A percentile compares a stretch with the other conserved stretches of the same genome.
Conservation (phyloP, 1,284 basidiomycete genomes). For the Vanrija sp. region DNA sequence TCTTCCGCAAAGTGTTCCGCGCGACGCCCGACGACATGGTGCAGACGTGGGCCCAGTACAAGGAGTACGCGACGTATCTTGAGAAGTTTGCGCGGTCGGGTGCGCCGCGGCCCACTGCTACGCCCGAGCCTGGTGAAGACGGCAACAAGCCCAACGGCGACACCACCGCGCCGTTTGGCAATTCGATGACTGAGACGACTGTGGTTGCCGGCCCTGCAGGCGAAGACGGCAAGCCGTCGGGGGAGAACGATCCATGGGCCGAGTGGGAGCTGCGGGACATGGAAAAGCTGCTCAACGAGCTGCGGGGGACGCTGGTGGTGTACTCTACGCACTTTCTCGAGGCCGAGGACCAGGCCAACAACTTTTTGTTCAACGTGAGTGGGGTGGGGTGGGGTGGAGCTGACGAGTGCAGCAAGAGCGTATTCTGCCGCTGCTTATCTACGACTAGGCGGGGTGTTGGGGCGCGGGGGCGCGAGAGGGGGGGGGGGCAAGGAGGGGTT, state of each 20-base stretch:
- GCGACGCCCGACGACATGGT: constrained; percentile 85
- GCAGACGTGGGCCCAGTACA: constrained; percentile 92
- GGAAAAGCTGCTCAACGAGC: constrained; percentile 70
- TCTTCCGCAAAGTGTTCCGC: constrained; percentile 89
- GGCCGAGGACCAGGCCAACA: constrained; percentile 76
- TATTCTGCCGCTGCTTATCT: constrained; percentile 52
- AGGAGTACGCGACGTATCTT: constrained; percentile 69
- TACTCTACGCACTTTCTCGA: constrained; percentile 80
- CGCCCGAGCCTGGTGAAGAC: not conserved
- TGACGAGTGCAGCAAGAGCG: constrained; percentile 54
- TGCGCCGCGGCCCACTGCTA: not conserved
- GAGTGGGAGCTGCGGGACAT: constrained; percentile 81
- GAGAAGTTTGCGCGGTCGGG: constrained; percentile 58
- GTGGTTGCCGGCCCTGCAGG: not conserved
- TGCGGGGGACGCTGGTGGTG: constrained; percentile 82
- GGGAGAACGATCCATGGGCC: constrained; percentile 66
- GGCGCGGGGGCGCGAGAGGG: too few relatives aligned
- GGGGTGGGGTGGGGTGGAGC: not conserved
- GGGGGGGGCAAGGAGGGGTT: too few relatives aligned
- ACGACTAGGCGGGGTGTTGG: constrained; percentile 30
- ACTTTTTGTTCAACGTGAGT: constrained; percentile 77
- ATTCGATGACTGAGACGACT: too few relatives aligned
- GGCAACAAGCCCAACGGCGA: not conserved
- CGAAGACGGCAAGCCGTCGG: constrained; percentile 40
- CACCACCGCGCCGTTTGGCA: too few relatives aligned